Evolutionary conservation across 768 basidiomycete species (phyloP), one percentile per base, ranked within the genome.

Genomic region (Mycena vulgaris): DNA sequence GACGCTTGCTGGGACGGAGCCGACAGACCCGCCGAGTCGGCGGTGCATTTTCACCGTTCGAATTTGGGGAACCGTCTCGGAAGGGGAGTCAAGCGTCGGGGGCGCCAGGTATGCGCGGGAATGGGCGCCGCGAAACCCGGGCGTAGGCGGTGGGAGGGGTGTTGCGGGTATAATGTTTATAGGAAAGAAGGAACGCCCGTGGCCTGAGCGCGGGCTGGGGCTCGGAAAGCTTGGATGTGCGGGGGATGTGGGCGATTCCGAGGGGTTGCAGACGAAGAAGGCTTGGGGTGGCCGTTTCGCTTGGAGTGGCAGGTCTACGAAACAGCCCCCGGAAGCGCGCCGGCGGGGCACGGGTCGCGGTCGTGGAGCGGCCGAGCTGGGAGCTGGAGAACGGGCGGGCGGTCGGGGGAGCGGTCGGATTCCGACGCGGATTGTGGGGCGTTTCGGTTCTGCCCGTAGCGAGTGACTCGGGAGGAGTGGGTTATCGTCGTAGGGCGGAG

Each of bases 171-270:
- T 42, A 16, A 64, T 56, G 23, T 64, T 52, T 53, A 63, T 49
- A 37, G 59, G 52, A 28, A 49, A 42, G 0, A 14, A 19, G 14
- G 61, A 47, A n/a, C 8, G 23, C 9, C 28, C 48, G 1, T 8
- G 39, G 39, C 7, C 14, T 3, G 39, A 39, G 39, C 3, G 39
- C 39, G 39, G 10, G 39, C 7, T 8, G 14, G 42, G 21, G n/a
- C n/a, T 21, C 42, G 42, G 42, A 16, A 39, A 45, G 7, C 13
- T 13, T 6, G 6, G 33, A 13, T 13, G 33, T 6, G 19, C 42
- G 5, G 69, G 69, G 49, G 69, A 66, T 31, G 56, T 48, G 5
- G 69, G 69, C 6, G 69, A 70, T 40, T 65, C 59, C 33, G 53
- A 48, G 21, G 57, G 69, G 53, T 70, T 70, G 35, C 39, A 53